Evolutionary conservation across 371 early-diverging fungal genomes (phyloP).

Genomic region (Mucor racemosus): DNA sequence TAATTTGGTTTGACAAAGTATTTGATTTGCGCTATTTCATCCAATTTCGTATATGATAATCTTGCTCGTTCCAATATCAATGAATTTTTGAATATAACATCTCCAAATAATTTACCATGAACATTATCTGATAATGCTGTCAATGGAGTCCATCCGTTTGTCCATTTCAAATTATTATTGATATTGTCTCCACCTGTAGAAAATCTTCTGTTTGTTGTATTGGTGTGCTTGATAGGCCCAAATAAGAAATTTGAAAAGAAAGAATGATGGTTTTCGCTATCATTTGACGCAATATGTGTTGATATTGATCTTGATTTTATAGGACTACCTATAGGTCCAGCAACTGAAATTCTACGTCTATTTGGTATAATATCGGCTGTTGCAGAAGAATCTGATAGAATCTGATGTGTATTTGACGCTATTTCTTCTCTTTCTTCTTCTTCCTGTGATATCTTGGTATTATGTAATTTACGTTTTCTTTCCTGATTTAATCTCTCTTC

Average conservation of each 20-base stretch:
- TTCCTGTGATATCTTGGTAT: conserved; percentile 17
- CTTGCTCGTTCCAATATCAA: conserved; percentile 37
- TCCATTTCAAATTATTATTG: conserved; percentile 12
- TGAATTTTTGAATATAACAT: conserved; percentile 37
- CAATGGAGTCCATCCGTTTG: conserved; percentile 46
- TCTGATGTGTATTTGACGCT: conserved; percentile 6
- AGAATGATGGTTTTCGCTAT: conserved; percentile 24
- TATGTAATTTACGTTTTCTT: conserved; percentile 41
- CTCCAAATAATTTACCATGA: conserved; percentile 43
- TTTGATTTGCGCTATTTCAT: conserved; percentile 36
- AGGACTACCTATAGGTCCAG: conserved; percentile 38
- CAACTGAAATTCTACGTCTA: conserved; percentile 20
- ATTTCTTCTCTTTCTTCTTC: conserved; percentile 22
- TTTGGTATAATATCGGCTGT: conserved; percentile 6
- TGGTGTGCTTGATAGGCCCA: conserved; percentile 20
- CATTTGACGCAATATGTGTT: conserved; percentile 10
- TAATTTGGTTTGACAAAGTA: conserved; percentile 27
- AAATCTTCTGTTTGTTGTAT: conserved; percentile 3
- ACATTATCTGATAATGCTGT: conserved; percentile 42
- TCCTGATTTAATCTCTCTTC: conserved; percentile 49
- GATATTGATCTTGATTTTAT: conserved; percentile 9
- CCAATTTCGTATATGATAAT: conserved; percentile 38
- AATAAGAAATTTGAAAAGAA: conserved; percentile 47
- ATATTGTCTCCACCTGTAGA: conserved; percentile 3
- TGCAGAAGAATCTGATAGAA: not conserved